Evolutionary conservation across 768 basidiomycete genomes (phyloP), one percentile per base, ranked within the genome.

Genomic region (Austroboletus eburneus): DNA sequence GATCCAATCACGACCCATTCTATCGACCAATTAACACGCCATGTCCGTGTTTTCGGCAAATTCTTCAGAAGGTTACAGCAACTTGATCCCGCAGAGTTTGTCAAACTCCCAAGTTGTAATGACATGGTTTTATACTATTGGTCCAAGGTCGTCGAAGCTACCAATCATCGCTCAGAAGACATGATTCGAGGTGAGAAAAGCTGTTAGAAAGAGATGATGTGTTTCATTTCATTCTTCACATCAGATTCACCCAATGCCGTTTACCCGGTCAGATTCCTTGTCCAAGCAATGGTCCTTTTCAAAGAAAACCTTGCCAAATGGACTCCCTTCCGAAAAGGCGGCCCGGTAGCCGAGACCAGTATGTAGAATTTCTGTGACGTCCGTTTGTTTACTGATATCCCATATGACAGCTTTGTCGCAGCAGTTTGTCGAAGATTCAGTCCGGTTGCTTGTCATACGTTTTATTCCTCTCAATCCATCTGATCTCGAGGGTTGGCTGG

Each of bases 281-380:
- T 91, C 0, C 89, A 91, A 58, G 86, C 84, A 3, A 84, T 92
- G 81, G 84, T 87, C 6, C 68, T 92, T 9, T 91, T 92, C 69
- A 89, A 86, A 56, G 90, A 91, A 48, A 87, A 79, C 52, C 73
- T 92, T 20, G 74, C 80, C 9, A 85, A 83, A 58, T 92, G 89
- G 88, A 76, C 83, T 1, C 81, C 84, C 3, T 63, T 71, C 17
- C 76, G 79, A 46, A 80, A 79, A 56, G 76, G 78, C 52, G 84
- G 83, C 2, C 72, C 72, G 4, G 62, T 72, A 23, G 87, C 85
- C 50, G 72, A 75, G 54, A 79, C 78, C 50, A 75, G 86, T 83
- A 58, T 18, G 75, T 52, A 27, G 32, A 23, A 23, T 43, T 44
- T 29, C 22, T 42, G 25, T 17, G 35, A 39, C 7, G 18, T 37